phyloP scores from a whole-genome alignment of 2,329 filamentous ascomycete species.

The Kalmusia sp. region DNA sequence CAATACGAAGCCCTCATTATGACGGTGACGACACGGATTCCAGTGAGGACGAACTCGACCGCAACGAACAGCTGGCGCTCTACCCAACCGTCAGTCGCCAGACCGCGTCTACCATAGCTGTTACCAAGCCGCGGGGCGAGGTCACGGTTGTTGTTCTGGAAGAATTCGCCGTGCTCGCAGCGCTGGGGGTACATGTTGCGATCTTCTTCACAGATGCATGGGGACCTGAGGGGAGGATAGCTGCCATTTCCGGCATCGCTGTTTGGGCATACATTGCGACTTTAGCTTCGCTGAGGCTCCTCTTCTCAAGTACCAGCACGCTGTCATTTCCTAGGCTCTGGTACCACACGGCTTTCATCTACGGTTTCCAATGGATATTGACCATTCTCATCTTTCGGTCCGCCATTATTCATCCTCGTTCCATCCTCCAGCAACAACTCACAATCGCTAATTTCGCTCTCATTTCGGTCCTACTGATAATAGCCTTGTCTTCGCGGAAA shows the following conservation, averaged over 20 bases:
- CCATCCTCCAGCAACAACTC: constrained; percentile 67
- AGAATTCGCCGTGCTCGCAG: constrained; percentile 73
- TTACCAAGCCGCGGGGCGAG: constrained; percentile 79
- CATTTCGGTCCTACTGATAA: constrained; percentile 73
- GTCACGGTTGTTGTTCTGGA: constrained; percentile 75
- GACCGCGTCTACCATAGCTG: constrained; percentile 65
- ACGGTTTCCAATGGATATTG: constrained; percentile 82
- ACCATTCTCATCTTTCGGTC: constrained; percentile 82
- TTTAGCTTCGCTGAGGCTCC: constrained; percentile 74
- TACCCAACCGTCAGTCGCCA: constrained; percentile 60
- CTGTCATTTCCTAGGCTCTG: constrained; percentile 77
- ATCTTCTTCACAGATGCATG: constrained; percentile 68
- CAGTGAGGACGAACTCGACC: constrained; percentile 66
- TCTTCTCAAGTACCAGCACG: constrained; percentile 65
- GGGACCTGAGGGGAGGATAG: constrained; percentile 63
- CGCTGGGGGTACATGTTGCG: constrained; percentile 73
- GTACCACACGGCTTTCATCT: constrained; percentile 91
- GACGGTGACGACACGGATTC: constrained; percentile 49
- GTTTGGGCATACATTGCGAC: constrained; percentile 83
- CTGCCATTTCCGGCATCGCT: constrained; percentile 70
- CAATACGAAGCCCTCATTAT: constrained; percentile 37
- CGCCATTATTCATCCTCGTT: constrained; percentile 77
- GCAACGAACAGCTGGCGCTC: constrained; percentile 63
- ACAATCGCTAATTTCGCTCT: constrained; percentile 77
- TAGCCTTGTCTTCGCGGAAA: constrained; percentile 83